Percentiles rank a stretch among this genome's conserved stretches.
Conservation (phyloP, 169 alveolate species). For the Plasmodium adleri region DNA sequence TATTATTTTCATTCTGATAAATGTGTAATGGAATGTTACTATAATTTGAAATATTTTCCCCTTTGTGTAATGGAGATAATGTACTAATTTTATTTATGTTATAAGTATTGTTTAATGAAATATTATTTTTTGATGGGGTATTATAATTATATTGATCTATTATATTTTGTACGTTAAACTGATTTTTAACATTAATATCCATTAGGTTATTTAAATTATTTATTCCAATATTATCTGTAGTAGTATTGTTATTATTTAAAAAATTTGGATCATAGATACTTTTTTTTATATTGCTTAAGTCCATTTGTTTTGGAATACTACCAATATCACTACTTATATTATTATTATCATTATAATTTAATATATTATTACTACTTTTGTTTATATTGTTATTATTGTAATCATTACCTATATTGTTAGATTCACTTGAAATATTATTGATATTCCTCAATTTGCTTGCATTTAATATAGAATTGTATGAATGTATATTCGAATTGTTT, state of each 20-base stretch:
- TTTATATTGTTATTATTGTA: not conserved
- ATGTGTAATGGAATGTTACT: slow-evolving; percentile 29
- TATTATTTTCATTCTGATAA: slow-evolving; percentile 50
- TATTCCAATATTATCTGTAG: slow-evolving; percentile 5
- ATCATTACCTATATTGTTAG: slow-evolving; percentile 5
- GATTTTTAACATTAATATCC: slow-evolving; percentile 44
- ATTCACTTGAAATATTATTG: slow-evolving; percentile 1
- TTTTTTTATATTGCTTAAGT: not conserved
- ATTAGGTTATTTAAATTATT: slow-evolving; percentile 7
- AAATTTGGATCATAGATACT: not conserved
- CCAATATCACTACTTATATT: not conserved
- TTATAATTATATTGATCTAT: slow-evolving; percentile 64
- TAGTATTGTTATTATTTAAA: slow-evolving; percentile 2
- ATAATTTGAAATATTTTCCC: not conserved
- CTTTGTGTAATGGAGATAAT: slow-evolving; percentile 9
- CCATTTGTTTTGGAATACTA: not conserved
- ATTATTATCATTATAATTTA: slow-evolving; percentile 16
- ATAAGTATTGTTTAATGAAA: slow-evolving; percentile 8
- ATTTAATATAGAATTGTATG: slow-evolving; percentile 40
- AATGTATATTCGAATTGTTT: slow-evolving; percentile 16
- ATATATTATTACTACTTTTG: slow-evolving; percentile 3
- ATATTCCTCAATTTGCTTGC: slow-evolving; percentile 18
- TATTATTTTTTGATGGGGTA: slow-evolving; percentile 11
- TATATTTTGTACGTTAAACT: slow-evolving; percentile 66
- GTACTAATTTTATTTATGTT: slow-evolving; percentile 3